Evolutionary conservation across 2,329 filamentous ascomycete genomes (phyloP).

Genomic region (Hypoxylon rubiginosum): DNA sequence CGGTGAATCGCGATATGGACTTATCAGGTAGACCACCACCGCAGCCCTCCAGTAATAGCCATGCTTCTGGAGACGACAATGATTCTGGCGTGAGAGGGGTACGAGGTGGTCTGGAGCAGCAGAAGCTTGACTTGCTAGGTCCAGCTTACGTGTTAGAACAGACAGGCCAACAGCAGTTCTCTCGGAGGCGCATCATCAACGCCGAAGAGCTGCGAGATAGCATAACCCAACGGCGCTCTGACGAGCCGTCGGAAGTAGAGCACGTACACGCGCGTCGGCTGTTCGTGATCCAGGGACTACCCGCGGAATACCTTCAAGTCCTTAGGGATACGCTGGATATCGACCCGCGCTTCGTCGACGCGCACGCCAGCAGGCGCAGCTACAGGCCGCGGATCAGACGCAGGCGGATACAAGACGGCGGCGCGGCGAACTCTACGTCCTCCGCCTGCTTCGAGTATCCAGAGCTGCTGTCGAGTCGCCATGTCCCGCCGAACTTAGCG

Average conservation of each 20-base stretch:
- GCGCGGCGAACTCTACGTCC: neutral
- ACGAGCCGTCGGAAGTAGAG: neutral
- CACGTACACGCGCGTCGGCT: slow-evolving; percentile 15
- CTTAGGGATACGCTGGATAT: slow-evolving; percentile 46
- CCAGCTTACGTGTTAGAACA: slow-evolving; percentile 44
- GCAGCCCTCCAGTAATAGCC: neutral
- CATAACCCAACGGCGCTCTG: slow-evolving; percentile 2
- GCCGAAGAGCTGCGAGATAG: slow-evolving; percentile 34
- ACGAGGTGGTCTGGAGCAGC: slow-evolving; percentile 3
- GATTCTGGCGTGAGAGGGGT: neutral
- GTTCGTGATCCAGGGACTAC: slow-evolving; percentile 48
- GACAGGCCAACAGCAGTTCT: slow-evolving; percentile 17
- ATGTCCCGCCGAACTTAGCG: neutral
- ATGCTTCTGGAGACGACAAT: neutral
- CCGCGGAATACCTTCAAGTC: slow-evolving; percentile 40
- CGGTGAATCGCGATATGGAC: slow-evolving; percentile 4
- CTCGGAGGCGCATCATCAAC: slow-evolving; percentile 29
- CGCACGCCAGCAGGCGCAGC: slow-evolving; percentile 47
- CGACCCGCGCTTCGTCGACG: slow-evolving; percentile 51
- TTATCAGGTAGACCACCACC: slow-evolving; percentile 1
- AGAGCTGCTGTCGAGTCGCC: slow-evolving; percentile 42
- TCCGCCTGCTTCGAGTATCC: slow-evolving; percentile 51
- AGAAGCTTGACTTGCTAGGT: slow-evolving; percentile 19
- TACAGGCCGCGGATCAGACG: slow-evolving; percentile 44
- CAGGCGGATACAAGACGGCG: slow-evolving; percentile 1